phyloP scores from a whole-genome alignment of 345 rosid genomes.

The Clausena lansium region DNA sequence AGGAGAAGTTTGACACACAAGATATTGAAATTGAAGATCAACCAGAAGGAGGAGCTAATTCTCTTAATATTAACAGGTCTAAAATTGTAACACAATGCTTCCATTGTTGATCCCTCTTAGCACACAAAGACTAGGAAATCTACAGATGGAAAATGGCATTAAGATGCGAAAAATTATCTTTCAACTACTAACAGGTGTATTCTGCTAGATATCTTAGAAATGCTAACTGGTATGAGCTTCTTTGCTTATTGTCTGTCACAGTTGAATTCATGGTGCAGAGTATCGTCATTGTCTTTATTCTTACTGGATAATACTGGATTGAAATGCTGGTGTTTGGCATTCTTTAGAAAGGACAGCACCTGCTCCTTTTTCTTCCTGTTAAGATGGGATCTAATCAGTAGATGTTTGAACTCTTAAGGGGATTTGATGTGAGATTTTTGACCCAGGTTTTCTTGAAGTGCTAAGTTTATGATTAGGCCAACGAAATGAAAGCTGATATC shows the following conservation, averaged over 20 bases:
- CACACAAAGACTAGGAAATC: constrained; percentile 5
- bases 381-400: neutral
- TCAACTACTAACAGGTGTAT: neutral
- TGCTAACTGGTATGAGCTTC: neutral
- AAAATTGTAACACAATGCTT: constrained; percentile 26
- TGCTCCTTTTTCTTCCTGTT: neutral
- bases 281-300: neutral
- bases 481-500: neutral
- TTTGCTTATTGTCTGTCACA: constrained; percentile 1
- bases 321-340: constrained; percentile 1
- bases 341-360: constrained; percentile 1
- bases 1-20: constrained; percentile 30
- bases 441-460: neutral
- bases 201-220: neutral
- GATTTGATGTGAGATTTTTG: neutral
- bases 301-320: neutral
- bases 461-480: neutral
- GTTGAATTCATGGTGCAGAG: neutral
- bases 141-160: neutral
- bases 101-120: neutral
- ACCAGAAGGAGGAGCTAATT: constrained; percentile 65
- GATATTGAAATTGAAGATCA: constrained; percentile 58
- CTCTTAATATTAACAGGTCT: constrained; percentile 64
- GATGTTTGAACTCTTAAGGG: neutral
- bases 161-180: neutral